phyloP scores from a whole-genome alignment of 768 basidiomycete genomes.

The Suillus paluster region DNA sequence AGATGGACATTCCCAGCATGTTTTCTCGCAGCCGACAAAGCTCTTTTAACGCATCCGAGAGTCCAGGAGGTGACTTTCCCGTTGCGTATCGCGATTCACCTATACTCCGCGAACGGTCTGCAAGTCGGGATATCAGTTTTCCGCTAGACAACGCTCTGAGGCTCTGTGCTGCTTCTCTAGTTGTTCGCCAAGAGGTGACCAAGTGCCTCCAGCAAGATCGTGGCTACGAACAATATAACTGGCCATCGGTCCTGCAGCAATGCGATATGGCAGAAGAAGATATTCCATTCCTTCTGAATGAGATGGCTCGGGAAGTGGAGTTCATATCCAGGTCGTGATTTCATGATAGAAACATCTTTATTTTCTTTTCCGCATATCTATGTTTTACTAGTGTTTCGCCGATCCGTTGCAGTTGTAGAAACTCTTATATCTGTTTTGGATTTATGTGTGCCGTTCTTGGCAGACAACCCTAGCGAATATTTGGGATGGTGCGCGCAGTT shows the following conservation, averaged over 20 bases:
- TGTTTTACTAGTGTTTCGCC: background rate
- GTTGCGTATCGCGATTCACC: slow-evolving; percentile 19
- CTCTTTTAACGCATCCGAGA: background rate
- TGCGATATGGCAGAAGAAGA: slow-evolving; percentile 23
- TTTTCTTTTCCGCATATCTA: background rate
- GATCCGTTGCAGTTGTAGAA: background rate
- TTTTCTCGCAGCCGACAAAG: background rate
- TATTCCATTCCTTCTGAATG: slow-evolving; percentile 24
- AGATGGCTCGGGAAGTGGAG: slow-evolving; percentile 32
- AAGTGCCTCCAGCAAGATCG: slow-evolving; percentile 26
- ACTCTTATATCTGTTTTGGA: background rate
- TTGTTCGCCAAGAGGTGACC: slow-evolving; percentile 24
- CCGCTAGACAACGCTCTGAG: slow-evolving; percentile 27
- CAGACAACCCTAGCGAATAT: too few relatives aligned
- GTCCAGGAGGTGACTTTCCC: slow-evolving; percentile 2
- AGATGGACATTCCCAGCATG: background rate
- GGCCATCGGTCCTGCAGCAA: slow-evolving; percentile 27
- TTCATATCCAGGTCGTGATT: background rate
- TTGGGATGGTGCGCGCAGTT: background rate
- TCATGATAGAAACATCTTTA: background rate
- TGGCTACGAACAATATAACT: slow-evolving; percentile 34
- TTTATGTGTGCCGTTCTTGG: too few relatives aligned
- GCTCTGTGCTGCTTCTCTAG: slow-evolving; percentile 18
- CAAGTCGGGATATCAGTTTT: background rate
- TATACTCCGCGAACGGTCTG: background rate